phyloP scores from a whole-genome alignment of 768 basidiomycete species.

The Boletus rex-veris region DNA sequence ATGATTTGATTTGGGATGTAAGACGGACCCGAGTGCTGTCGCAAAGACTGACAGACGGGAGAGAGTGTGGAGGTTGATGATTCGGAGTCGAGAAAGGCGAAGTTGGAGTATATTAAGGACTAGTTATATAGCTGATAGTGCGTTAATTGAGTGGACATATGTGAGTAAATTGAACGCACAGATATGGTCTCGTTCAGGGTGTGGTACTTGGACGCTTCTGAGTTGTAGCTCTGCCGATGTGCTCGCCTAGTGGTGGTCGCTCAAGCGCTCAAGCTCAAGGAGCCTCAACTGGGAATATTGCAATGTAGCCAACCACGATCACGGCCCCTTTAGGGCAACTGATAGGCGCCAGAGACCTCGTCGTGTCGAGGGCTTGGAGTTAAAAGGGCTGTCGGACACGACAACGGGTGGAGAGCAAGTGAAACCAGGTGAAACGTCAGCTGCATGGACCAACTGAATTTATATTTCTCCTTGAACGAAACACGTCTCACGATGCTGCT shows the following conservation, averaged over 20 bases:
- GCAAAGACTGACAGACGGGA: background rate
- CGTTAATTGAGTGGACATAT: conserved; percentile 5
- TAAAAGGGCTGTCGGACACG: no score
- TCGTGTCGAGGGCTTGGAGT: no score
- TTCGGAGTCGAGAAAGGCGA: background rate
- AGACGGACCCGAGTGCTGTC: background rate
- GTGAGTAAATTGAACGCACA: conserved; percentile 8
- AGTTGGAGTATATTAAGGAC: background rate
- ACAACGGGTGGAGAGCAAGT: background rate
- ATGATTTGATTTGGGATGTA: conserved; percentile 15
- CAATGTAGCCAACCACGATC: background rate
- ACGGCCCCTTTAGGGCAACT: background rate
- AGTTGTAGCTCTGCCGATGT: background rate
- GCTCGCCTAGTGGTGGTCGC: conserved; percentile 9
- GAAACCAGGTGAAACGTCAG: background rate
- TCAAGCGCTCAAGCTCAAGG: background rate
- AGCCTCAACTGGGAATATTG: conserved; percentile 13
- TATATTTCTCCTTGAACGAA: conserved; percentile 3
- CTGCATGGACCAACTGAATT: background rate
- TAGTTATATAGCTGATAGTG: conserved; percentile 5
- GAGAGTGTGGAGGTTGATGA: background rate
- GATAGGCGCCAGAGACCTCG: background rate
- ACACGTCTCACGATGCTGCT: conserved; percentile 7
- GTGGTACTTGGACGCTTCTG: conserved; percentile 3
- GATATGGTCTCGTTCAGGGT: conserved; percentile 11